Base-by-base conservation (phyloP, 1,284 basidiomycete genomes). In the Coriolopsis trogii region DNA sequence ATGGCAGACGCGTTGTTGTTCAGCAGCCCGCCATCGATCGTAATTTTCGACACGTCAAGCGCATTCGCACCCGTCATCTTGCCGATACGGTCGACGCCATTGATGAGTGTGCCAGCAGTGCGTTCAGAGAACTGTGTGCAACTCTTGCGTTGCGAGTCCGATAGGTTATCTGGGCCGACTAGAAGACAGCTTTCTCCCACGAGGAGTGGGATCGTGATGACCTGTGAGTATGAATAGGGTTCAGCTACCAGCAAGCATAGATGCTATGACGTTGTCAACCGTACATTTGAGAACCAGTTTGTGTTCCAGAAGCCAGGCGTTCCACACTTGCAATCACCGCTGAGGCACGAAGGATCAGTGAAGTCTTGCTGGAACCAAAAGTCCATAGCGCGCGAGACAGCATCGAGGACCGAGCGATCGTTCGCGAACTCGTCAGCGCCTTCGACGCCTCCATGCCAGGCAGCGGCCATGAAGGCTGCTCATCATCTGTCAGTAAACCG, bases 281-380 rank as follows among this genome's bases (percentile, higher is more conserved):
- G 15, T 20, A 55, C 59, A 37, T 58, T 87, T 6, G 77, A 79
- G 62, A 78, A 85, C 87, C 87, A 89, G 63, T 89, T 89, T 48
- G 77, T 79, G 60, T 87, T 87, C 84, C 81, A 84, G 8, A 76
- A 50, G 58, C 83, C 84, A 1, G 79, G 73, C 12, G 81, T 80
- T 8, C 70, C 71, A 58, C 82, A 85, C 2, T 81, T 78, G 58
- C 84, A 85, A 8, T 65, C 70, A 0, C 83, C 82, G 0, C 83
- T 83, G 3, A 86, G 64, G 62, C 85, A 88, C 15, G 69, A 74
- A 4, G 67, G 58, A 30, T 73, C 70, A 4, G 74, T 77, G 61
- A 81, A 85, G 64, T 87, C 85, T 48, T 79, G 79, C 5, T 59
- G 61, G 56, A 87, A 87, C 85, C 85, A 89, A 58, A 74, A 87